phyloP scores from a whole-genome alignment of 192 early-diverging fungal species.

The Gigaspora rosea region DNA sequence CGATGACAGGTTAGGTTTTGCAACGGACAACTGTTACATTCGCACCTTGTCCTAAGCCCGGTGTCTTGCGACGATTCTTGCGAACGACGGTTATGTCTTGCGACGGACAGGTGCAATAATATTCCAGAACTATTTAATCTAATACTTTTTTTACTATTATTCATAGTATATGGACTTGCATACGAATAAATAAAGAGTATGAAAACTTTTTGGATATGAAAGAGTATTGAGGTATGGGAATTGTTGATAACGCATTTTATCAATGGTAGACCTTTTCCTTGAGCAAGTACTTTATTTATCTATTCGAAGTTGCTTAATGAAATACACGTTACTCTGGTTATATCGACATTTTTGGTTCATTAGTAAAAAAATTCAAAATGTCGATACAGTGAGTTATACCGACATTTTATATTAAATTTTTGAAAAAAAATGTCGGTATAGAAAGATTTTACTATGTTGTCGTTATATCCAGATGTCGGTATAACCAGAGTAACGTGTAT shows the following conservation, averaged over 20 bases:
- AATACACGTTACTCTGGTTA: too few species aligned
- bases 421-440: too few species aligned
- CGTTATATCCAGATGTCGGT: too few species aligned
- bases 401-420: too few species aligned
- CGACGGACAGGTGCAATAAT: neutral
- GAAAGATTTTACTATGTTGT: too few species aligned
- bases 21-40: neutral
- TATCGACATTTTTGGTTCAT: too few species aligned
- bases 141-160: neutral
- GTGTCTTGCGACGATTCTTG: neutral
- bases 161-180: neutral
- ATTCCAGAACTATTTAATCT: slow-evolving; percentile 21
- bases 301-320: too few species aligned
- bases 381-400: too few species aligned
- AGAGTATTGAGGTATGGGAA: neutral
- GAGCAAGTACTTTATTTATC: too few species aligned
- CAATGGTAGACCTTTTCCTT: too few species aligned
- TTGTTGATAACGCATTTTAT: neutral
- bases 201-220: neutral
- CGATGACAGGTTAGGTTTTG: neutral
- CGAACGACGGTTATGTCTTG: neutral
- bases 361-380: too few species aligned
- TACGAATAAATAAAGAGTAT: neutral
- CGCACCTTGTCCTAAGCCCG: neutral
- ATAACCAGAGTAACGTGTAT: too few species aligned